Percentiles rank a stretch among this genome's conserved stretches.
Conservation (phyloP, 2,329 filamentous ascomycete species). For the Monilinia polystroma region DNA sequence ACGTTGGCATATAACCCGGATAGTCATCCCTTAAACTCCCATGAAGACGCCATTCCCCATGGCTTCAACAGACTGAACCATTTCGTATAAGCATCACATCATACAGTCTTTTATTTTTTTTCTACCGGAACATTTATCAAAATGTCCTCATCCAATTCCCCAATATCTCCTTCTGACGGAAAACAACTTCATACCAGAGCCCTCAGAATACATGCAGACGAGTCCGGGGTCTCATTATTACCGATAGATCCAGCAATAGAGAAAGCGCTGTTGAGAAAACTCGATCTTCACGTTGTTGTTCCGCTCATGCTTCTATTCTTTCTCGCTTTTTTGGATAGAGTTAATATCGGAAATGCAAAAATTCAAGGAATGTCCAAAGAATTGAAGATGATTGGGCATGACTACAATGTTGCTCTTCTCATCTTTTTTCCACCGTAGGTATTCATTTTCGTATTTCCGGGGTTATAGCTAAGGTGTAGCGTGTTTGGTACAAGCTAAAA, state of each 20-base stretch:
- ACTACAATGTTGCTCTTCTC: slow-evolving; percentile 53
- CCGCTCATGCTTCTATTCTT: slow-evolving; percentile 64
- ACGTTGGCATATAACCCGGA: background rate
- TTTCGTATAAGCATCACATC: too few relatives aligned
- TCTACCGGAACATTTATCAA: background rate
- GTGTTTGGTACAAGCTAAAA: background rate
- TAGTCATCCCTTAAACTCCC: background rate
- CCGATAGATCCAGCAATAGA: slow-evolving; percentile 9
- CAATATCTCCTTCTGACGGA: background rate
- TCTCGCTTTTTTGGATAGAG: slow-evolving; percentile 69
- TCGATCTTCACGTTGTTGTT: slow-evolving; percentile 32
- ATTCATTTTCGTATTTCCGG: background rate
- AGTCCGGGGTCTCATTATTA: background rate
- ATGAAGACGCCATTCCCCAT: background rate
- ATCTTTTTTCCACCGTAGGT: slow-evolving; percentile 37
- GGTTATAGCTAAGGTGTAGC: background rate
- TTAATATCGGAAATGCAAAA: slow-evolving; percentile 75
- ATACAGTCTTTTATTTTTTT: background rate
- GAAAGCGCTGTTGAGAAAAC: slow-evolving; percentile 30
- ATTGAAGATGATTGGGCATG: slow-evolving; percentile 50
- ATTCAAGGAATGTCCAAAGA: slow-evolving; percentile 66
- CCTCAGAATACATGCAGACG: background rate
- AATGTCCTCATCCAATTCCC: slow-evolving; percentile 6
- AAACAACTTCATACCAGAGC: background rate
- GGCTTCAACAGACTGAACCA: background rate